Evolutionary conservation across 192 early-diverging fungal species (phyloP).

Genomic region (Podochytrium sp.): DNA sequence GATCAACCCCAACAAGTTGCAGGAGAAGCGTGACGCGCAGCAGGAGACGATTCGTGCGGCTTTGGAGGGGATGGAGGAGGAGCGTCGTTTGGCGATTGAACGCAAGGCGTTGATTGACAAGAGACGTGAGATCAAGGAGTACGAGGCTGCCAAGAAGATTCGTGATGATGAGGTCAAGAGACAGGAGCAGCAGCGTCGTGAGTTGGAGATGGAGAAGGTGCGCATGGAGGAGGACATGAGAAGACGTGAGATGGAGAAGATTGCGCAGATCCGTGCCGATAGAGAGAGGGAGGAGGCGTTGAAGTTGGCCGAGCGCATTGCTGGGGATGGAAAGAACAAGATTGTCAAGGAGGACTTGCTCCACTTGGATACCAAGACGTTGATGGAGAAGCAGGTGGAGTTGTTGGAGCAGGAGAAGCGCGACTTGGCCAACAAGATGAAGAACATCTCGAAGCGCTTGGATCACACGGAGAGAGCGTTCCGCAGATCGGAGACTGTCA

Average conservation of each 20-base stretch:
- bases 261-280: conserved; percentile 73
- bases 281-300: conserved; percentile 82
- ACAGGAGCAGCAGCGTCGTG: conserved; percentile 67
- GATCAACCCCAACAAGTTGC: conserved; percentile 76
- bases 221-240: conserved; percentile 84
- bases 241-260: conserved; percentile 81
- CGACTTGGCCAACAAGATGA: conserved; percentile 78
- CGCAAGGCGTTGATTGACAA: conserved; percentile 92
- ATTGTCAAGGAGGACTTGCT: conserved; percentile 79
- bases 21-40: conserved; percentile 69
- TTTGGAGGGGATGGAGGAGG: conserved; percentile 74
- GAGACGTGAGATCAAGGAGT: conserved; percentile 77
- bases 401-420: conserved; percentile 88
- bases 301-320: conserved; percentile 78
- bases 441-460: conserved; percentile 72
- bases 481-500: conserved; percentile 87
- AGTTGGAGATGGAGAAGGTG: conserved; percentile 81
- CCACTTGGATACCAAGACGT: conserved; percentile 74
- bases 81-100: conserved; percentile 75
- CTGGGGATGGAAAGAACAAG: conserved; percentile 54
- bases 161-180: conserved; percentile 45
- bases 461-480: conserved; percentile 95
- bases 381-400: conserved; percentile 85
- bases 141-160: conserved; percentile 41
- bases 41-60: conserved; percentile 72